Base-by-base conservation (phyloP, 1,284 basidiomycete species). In the Puccinia brachypodii region DNA sequence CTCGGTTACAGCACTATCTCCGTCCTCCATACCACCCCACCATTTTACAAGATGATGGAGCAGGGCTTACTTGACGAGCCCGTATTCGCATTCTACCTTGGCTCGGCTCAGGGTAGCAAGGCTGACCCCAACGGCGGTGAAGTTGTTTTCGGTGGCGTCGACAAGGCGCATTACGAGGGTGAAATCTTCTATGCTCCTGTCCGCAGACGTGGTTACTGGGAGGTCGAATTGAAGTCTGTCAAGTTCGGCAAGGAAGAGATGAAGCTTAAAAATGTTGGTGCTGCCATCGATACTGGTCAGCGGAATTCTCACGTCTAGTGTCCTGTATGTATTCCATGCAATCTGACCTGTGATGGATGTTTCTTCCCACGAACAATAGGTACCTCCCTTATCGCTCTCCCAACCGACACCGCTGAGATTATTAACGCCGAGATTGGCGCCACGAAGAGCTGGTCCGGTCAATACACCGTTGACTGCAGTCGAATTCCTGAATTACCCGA, bases 201-300 rank as follows among this genome's bases (percentile, higher is more conserved):
- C 82, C 93, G 96, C 85, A 91, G 95, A 86, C 95, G 94, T 89
- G 97, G 95, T 8, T 99, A 99, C 89, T 99, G 97, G 97, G 87
- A 88, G 85, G 87, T 88, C 42, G 86, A 86, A 42, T 85, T 88
- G 76, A 86, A 88, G 85, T 85, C 85, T 83, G 85, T 88, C 82
- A 85, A 84, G 44, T 87, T 88, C 76, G 88, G 87, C 56, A 94
- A 98, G 87, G 94, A 88, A 83, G 85, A 85, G 79, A 84, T 98
- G 81, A 95, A 96, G 87, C 91, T 99, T 36, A 90, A 94, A 88
- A 92, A 78, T 58, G 82, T 78, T 42, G 95, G 96, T 75, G 96
- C 96, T 84, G 96, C 95, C 74, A 98, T 98, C 84, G 96, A 98
- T 87, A 98, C 96, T 42, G 95, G 94, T 91, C 85, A 87, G 88